phyloP scores from a whole-genome alignment of 2,329 filamentous ascomycete genomes.

The Paecilomyces sp. region DNA sequence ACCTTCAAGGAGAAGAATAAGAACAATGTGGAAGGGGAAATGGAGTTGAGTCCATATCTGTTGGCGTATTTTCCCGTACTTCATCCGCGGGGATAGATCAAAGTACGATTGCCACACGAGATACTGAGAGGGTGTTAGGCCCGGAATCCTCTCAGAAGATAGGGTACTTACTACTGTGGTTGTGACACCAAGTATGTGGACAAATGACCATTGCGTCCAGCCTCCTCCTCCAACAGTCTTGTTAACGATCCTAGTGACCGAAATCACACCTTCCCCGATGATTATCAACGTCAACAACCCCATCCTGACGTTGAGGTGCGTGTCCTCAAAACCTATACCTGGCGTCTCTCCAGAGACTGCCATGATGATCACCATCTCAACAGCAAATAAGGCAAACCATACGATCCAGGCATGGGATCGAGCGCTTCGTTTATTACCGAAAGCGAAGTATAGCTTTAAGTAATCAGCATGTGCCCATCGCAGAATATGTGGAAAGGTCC shows the following conservation, averaged over 20 bases:
- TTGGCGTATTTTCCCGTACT: constrained; percentile 50
- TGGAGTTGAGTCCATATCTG: constrained; percentile 47
- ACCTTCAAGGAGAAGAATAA: constrained; percentile 59
- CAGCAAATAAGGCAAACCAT: constrained; percentile 50
- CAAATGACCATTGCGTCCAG: constrained; percentile 34
- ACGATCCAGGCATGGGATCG: constrained; percentile 34
- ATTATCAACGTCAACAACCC: constrained; percentile 59
- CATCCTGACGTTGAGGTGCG: constrained; percentile 58
- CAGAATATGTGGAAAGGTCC: neutral
- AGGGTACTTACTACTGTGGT: constrained; percentile 26
- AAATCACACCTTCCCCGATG: constrained; percentile 59
- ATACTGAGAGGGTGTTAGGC: constrained; percentile 21
- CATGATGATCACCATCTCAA: constrained; percentile 49
- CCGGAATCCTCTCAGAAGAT: neutral
- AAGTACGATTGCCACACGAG: constrained; percentile 60
- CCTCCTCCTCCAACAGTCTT: constrained; percentile 37
- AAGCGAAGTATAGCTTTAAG: constrained; percentile 26
- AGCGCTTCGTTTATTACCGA: constrained; percentile 14
- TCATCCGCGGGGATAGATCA: constrained; percentile 45
- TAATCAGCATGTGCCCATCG: neutral
- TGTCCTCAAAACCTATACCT: constrained; percentile 54
- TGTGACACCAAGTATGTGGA: constrained; percentile 30
- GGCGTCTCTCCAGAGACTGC: constrained; percentile 48
- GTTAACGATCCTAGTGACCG: constrained; percentile 50
- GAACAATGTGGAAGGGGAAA: constrained; percentile 56